These are phyloP conservation scores for Endocarpon pusillum DNA, from an alignment of 495 filamentous ascomycete species.

Conservation along the genomic window DNA sequence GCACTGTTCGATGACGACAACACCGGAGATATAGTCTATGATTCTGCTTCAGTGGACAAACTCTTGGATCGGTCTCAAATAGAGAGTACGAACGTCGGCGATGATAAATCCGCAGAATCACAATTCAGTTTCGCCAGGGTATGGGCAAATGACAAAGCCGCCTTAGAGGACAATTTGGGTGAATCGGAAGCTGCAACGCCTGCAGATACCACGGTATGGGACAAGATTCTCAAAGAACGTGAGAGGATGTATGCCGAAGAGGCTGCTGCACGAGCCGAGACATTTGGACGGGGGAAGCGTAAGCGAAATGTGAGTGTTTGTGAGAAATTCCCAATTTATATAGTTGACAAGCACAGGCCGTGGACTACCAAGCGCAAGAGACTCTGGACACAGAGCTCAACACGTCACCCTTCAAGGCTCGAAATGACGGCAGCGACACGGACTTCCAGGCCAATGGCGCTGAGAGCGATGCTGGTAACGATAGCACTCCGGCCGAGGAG, in stretches of 20 bases:
- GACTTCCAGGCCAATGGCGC: slow-evolving; percentile 16
- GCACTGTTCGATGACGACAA: slow-evolving; percentile 67
- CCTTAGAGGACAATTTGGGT: slow-evolving; percentile 41
- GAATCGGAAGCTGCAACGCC: slow-evolving; percentile 27
- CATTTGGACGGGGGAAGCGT: slow-evolving; percentile 69
- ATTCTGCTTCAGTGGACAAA: slow-evolving; percentile 62
- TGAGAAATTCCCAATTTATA: background rate
- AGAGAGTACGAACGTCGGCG: slow-evolving; percentile 47
- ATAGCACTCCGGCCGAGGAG: too few relatives aligned
- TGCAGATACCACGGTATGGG: slow-evolving; percentile 59
- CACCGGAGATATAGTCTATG: slow-evolving; percentile 54
- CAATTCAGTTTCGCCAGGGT: slow-evolving; percentile 84
- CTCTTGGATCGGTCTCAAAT: slow-evolving; percentile 72
- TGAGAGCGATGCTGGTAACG: slow-evolving; percentile 16
- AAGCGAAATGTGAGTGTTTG: slow-evolving; percentile 20
- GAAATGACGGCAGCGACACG: slow-evolving; percentile 17
- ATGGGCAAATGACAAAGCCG: slow-evolving; percentile 67
- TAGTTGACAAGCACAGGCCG: slow-evolving; percentile 2
- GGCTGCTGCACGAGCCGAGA: slow-evolving; percentile 41
- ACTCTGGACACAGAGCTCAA: too few relatives aligned
- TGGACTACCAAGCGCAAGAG: slow-evolving; percentile 4
- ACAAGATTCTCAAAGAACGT: slow-evolving; percentile 66
- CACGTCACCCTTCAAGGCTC: too few relatives aligned
- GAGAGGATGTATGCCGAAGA: slow-evolving; percentile 59
- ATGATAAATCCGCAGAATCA: slow-evolving; percentile 44